Base-by-base conservation (phyloP, 306 rosid genomes). In the Lathyrus oleraceus region DNA sequence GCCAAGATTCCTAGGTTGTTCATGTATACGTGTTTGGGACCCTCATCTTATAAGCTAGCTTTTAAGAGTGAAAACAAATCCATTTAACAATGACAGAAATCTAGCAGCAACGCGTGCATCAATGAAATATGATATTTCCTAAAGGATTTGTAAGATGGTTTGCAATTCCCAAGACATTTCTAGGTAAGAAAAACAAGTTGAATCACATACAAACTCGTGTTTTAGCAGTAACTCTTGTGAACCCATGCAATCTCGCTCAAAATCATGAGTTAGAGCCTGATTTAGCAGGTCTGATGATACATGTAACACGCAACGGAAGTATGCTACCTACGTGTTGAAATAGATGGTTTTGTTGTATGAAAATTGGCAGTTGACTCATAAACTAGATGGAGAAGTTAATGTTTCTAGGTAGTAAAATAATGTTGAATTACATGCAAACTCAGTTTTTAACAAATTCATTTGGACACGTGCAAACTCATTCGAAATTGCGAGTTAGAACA, bases 141-240 rank as follows among this genome's bases (percentile, higher is more conserved):
- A 17, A 72, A 73, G 64, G 42, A 36, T 67, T 53, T 56, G 60
- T 14, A 57, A 13, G 62, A 57, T 14, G 17, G 17, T 27, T 12
- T 27, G 17, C 17, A 27, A 57, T 38, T 13, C 16, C 8, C 6
- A 28, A 57, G 62, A 57, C 39, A 57, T 57, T 13, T 23, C 20
- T 57, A 27, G 62, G 38, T 57, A 57, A 6, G 38, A 57, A 57
- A 56, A 57, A 25, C 62, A 27, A 27, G 17, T 57, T 5, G 39
- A 57, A 57, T 27, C 39, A 57, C 17, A 57, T 27, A 21, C 60
- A 53, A 53, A 53, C 30, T 53, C 30, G 15, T 53, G 2, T 57
- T 25, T 56, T 13, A 27, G 39, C 36, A 13, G 62, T 56, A 27
- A 25, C 38, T 27, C 39, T 14, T 13, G 61, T 23, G 36, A 56